phyloP scores from a whole-genome alignment of 805 yeast species.

The Suhomyces prunicola region DNA sequence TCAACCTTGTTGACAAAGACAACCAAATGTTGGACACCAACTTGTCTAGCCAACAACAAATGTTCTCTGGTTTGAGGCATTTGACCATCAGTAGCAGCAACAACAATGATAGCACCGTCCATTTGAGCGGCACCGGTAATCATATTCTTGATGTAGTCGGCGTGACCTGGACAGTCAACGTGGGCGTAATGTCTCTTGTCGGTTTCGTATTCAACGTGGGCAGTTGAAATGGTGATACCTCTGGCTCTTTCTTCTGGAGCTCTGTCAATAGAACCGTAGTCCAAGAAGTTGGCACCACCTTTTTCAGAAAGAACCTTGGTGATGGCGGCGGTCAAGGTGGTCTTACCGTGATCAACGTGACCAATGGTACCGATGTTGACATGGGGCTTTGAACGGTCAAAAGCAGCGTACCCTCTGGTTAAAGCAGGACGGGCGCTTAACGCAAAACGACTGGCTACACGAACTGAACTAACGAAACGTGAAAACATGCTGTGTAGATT shows the following conservation, averaged over 20 bases:
- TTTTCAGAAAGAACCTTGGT: slow-evolving; percentile 85
- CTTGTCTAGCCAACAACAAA: slow-evolving; percentile 96
- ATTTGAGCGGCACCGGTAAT: slow-evolving; percentile 99
- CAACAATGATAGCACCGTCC: slow-evolving; percentile 99
- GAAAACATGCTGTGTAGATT: slow-evolving; percentile 21
- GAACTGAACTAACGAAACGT: slow-evolving; percentile 26
- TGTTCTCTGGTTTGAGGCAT: slow-evolving; percentile 99
- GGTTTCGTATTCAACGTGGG: slow-evolving; percentile 97
- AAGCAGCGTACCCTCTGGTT: slow-evolving; percentile 57
- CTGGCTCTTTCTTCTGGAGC: slow-evolving; percentile 99
- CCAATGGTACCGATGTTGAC: slow-evolving; percentile 97
- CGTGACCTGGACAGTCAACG: slow-evolving; percentile 98
- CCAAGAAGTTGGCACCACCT: slow-evolving; percentile 93
- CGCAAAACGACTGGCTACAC: slow-evolving; percentile 22
- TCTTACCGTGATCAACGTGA: slow-evolving; percentile 98
- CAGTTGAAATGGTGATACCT: slow-evolving; percentile 97
- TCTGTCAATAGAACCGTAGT: slow-evolving; percentile 88
- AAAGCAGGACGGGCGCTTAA: slow-evolving; percentile 27
- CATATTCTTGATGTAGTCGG: slow-evolving; percentile 98
- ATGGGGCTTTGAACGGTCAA: slow-evolving; percentile 95
- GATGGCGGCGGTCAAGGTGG: slow-evolving; percentile 97
- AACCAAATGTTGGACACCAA: slow-evolving; percentile 96
- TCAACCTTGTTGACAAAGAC: slow-evolving; percentile 98
- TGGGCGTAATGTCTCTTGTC: slow-evolving; percentile 94
- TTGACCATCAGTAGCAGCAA: slow-evolving; percentile 98